Evolutionary conservation across 805 yeast species (phyloP).

Genomic region (Cyberlindnera subsufficiens): DNA sequence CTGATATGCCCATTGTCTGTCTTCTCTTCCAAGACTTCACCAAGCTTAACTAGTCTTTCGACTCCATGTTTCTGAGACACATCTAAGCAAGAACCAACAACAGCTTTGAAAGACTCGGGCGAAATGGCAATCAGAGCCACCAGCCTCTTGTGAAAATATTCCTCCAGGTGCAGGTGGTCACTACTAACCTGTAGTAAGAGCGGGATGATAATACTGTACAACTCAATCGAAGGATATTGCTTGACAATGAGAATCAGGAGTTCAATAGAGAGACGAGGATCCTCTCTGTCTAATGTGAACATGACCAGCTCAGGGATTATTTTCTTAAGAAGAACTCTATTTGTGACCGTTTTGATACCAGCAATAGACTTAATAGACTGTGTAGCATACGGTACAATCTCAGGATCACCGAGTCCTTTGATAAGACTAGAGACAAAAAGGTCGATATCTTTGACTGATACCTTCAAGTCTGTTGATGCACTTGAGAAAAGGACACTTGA

Average conservation of each 20-base stretch:
- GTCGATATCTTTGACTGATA: constrained; percentile 33
- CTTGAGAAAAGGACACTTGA: constrained; percentile 39
- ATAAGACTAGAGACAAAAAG: constrained; percentile 29
- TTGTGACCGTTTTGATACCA: constrained; percentile 22
- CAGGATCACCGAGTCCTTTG: constrained; percentile 29
- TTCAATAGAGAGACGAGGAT: constrained; percentile 28
- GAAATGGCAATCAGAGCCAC: constrained; percentile 39
- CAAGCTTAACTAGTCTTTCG: constrained; percentile 37
- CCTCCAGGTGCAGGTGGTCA: constrained; percentile 20
- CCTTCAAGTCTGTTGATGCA: constrained; percentile 26
- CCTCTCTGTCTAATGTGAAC: constrained; percentile 19
- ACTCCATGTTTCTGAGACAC: constrained; percentile 35
- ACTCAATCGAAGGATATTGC: constrained; percentile 10
- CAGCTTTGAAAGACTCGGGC: constrained; percentile 43
- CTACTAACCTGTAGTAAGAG: constrained; percentile 27
- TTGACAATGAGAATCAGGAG: constrained; percentile 16
- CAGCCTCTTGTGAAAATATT: constrained; percentile 42
- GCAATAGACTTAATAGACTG: constrained; percentile 62
- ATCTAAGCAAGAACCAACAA: constrained; percentile 33
- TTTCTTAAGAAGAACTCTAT: constrained; percentile 34
- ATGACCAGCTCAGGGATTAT: constrained; percentile 41
- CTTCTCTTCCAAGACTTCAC: constrained; percentile 14
- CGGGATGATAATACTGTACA: constrained; percentile 31
- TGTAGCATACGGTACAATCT: constrained; percentile 36
- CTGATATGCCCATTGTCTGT: constrained; percentile 37